Conservation (phyloP, 805 yeast species). For the Metschnikowia sp. region DNA sequence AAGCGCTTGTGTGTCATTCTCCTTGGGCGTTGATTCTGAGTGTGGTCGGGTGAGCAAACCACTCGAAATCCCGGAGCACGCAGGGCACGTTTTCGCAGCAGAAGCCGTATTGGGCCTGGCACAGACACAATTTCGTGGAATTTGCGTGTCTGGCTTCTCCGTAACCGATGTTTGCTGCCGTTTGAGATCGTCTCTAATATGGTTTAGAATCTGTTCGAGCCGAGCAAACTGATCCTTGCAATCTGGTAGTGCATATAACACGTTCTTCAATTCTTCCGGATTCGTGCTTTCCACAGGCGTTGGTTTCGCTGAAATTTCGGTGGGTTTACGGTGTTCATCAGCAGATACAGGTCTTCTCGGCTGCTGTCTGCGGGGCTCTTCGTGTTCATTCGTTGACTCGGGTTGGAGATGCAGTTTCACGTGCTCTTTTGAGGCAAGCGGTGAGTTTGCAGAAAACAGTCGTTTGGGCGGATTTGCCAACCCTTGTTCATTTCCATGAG, state of each 20-base stretch:
- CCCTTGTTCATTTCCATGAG: too few species aligned
- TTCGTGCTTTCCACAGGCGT: neutral
- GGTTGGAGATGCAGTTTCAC: too few species aligned
- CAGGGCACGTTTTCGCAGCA: neutral
- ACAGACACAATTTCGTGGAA: neutral
- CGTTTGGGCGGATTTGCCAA: too few species aligned
- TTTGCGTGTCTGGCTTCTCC: too few species aligned
- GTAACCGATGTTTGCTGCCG: neutral
- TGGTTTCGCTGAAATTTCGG: neutral
- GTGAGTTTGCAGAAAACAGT: too few species aligned
- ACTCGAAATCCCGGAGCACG: conserved; percentile 1
- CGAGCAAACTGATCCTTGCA: conserved; percentile 4
- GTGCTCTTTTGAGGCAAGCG: too few species aligned
- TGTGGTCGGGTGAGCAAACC: conserved; percentile 4
- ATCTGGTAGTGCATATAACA: neutral
- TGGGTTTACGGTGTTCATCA: neutral
- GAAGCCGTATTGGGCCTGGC: neutral
- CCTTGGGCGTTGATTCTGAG: conserved; percentile 12
- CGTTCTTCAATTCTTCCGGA: neutral
- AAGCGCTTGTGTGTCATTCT: conserved; percentile 11
- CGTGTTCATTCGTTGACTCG: too few species aligned
- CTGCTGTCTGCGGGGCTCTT: too few species aligned
- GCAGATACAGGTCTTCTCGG: too few species aligned
- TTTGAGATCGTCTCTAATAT: neutral
- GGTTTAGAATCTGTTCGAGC: conserved; percentile 1